phyloP scores from a whole-genome alignment of 805 yeast species.

The Metschnikowia noctiluminum region DNA sequence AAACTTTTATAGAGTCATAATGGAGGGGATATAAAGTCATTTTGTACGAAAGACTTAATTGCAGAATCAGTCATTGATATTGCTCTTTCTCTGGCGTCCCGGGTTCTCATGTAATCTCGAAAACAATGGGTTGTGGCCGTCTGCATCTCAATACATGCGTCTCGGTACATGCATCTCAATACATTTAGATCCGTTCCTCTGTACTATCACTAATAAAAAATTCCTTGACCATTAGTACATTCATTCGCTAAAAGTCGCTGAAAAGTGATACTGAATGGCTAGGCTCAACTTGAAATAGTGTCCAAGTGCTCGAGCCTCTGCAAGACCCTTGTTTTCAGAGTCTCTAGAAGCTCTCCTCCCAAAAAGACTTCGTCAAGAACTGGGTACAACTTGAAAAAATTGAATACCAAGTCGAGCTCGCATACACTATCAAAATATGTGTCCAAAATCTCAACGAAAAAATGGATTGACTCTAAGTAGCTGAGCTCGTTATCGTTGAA shows the following conservation, averaged over 20 bases:
- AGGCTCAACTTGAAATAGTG: slow-evolving; percentile 2
- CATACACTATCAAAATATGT: slow-evolving; percentile 86
- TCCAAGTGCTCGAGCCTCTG: slow-evolving; percentile 65
- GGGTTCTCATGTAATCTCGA: too few species aligned
- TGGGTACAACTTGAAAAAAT: slow-evolving; percentile 78
- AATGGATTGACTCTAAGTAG: slow-evolving; percentile 78
- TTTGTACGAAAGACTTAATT: not conserved
- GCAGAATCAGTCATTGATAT: too few species aligned
- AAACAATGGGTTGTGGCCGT: too few species aligned
- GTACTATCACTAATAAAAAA: too few species aligned
- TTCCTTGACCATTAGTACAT: too few species aligned
- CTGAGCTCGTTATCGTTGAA: slow-evolving; percentile 76
- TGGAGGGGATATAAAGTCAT: not conserved
- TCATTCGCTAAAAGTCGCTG: too few species aligned
- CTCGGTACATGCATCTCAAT: too few species aligned
- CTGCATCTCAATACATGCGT: too few species aligned
- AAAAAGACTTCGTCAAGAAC: slow-evolving; percentile 83
- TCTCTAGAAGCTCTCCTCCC: slow-evolving; percentile 90
- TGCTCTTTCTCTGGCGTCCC: too few species aligned
- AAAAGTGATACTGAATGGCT: too few species aligned
- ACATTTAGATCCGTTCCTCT: too few species aligned
- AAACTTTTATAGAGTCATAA: not conserved
- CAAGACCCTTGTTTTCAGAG: slow-evolving; percentile 65
- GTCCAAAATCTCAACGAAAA: slow-evolving; percentile 86
- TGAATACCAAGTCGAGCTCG: slow-evolving; percentile 89